Percentiles rank a stretch among this genome's conserved stretches.
phyloP scores from a whole-genome alignment of 164 flowering plant species.

The Protea cynaroides region DNA sequence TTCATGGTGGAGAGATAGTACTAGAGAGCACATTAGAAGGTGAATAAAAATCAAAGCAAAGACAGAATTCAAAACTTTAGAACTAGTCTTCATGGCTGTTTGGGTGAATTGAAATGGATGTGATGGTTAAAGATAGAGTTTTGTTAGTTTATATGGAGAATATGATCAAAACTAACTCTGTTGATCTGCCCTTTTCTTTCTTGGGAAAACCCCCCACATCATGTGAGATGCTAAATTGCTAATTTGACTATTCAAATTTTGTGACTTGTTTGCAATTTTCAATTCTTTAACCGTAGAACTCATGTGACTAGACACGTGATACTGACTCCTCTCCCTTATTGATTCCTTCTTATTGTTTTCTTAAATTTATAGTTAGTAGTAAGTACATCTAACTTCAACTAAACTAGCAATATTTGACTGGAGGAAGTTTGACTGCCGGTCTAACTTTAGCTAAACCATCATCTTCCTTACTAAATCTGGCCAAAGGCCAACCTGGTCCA shows the following conservation, averaged over 20 bases:
- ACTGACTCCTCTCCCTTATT: slow-evolving; percentile 19
- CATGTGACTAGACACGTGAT: slow-evolving; percentile 37
- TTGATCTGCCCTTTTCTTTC: slow-evolving; percentile 6
- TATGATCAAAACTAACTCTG: too few relatives aligned
- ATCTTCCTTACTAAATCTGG: slow-evolving; percentile 16
- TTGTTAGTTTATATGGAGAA: slow-evolving; percentile 3
- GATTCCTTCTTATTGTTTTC: slow-evolving; percentile 2
- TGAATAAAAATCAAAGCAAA: slow-evolving; percentile 22
- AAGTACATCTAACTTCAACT: slow-evolving; percentile 13
- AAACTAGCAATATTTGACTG: too few relatives aligned
- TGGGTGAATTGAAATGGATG: not conserved
- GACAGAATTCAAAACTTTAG: slow-evolving; percentile 15
- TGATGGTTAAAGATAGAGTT: not conserved
- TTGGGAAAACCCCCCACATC: slow-evolving; percentile 30
- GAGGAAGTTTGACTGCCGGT: slow-evolving; percentile 15
- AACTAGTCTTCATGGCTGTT: slow-evolving; percentile 22
- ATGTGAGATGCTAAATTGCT: slow-evolving; percentile 50
- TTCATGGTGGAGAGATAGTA: slow-evolving; percentile 14
- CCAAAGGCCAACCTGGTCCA: too few relatives aligned
- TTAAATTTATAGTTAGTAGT: slow-evolving; percentile 2
- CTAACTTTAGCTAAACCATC: slow-evolving; percentile 23
- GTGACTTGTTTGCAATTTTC: slow-evolving; percentile 11
- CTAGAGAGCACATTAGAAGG: slow-evolving; percentile 15
- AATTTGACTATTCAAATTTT: slow-evolving; percentile 25
- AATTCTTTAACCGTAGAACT: slow-evolving; percentile 16